These are phyloP conservation scores for Taiozyma sp. DNA, from an alignment of 1,139 yeast genomes.

Conservation along the genomic window DNA sequence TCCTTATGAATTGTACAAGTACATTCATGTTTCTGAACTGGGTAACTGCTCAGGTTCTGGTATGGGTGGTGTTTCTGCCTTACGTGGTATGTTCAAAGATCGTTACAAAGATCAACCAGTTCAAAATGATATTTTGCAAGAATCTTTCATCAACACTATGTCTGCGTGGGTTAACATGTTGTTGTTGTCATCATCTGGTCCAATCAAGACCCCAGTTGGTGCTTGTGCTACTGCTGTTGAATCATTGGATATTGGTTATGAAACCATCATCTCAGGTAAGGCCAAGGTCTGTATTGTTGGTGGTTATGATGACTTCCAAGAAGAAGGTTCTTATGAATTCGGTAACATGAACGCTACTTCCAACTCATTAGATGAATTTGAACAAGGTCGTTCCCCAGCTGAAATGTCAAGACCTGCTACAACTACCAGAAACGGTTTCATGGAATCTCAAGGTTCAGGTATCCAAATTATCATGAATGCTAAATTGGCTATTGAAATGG, in stretches of 20 bases:
- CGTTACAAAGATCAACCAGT: slow-evolving; percentile 89
- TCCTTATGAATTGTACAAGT: slow-evolving; percentile 97
- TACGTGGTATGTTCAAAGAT: slow-evolving; percentile 97
- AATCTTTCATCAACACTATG: slow-evolving; percentile 98
- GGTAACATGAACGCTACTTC: slow-evolving; percentile 99
- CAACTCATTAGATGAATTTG: slow-evolving; percentile 79
- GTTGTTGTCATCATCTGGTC: slow-evolving; percentile 96
- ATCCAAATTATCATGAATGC: slow-evolving; percentile 96
- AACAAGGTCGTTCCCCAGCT: slow-evolving; percentile 93
- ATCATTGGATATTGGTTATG: slow-evolving; percentile 94
- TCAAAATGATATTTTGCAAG: slow-evolving; percentile 95
- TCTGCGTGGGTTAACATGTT: slow-evolving; percentile 99
- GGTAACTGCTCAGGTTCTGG: slow-evolving; percentile 99
- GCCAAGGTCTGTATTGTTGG: slow-evolving; percentile 96
- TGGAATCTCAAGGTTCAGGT: slow-evolving; percentile 99
- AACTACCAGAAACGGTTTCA: slow-evolving; percentile 92
- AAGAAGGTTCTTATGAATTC: slow-evolving; percentile 96
- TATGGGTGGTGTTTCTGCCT: slow-evolving; percentile 98
- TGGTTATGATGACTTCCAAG: slow-evolving; percentile 99
- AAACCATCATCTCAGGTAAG: slow-evolving; percentile 85
- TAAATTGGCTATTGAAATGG: slow-evolving; percentile 91
- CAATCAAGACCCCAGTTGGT: slow-evolving; percentile 98
- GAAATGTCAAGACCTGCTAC: slow-evolving; percentile 99
- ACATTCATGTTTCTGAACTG: slow-evolving; percentile 95
- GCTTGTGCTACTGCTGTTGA: slow-evolving; percentile 99